Conservation (phyloP, 257 asterid species). For the Fraxinus cuspidata region DNA sequence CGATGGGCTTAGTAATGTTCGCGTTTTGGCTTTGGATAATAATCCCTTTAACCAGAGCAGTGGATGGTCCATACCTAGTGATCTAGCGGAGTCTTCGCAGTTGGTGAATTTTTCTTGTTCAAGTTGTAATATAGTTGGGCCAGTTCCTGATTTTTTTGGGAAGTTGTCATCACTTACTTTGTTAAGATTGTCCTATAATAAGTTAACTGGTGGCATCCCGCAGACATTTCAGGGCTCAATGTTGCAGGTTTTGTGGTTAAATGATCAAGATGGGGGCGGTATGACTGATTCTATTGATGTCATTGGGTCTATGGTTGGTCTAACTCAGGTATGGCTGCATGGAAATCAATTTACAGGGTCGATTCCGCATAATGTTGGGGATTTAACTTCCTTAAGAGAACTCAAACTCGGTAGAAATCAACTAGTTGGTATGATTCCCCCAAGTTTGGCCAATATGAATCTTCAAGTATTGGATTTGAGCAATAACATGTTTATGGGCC, state of each 20-base stretch:
- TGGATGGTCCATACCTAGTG: conserved; percentile 72
- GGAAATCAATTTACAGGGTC: conserved; percentile 69
- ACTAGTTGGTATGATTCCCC: conserved; percentile 67
- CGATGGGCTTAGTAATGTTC: conserved; percentile 52
- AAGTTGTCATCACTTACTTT: conserved; percentile 53
- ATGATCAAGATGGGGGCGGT: conserved; percentile 63
- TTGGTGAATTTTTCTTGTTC: conserved; percentile 73
- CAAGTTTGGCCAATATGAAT: conserved; percentile 52
- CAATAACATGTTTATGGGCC: conserved; percentile 83
- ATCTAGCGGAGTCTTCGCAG: conserved; percentile 55
- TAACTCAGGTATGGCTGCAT: conserved; percentile 61
- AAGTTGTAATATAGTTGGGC: conserved; percentile 62
- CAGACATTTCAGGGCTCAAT: conserved; percentile 51
- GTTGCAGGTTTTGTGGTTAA: conserved; percentile 74
- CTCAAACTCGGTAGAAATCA: conserved; percentile 61
- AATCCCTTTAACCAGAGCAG: conserved; percentile 61
- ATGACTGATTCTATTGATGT: conserved; percentile 60
- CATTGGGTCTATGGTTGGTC: conserved; percentile 56
- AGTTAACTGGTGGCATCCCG: conserved; percentile 55
- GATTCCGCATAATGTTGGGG: conserved; percentile 67
- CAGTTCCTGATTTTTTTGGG: conserved; percentile 70
- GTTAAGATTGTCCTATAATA: conserved; percentile 55
- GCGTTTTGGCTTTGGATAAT: conserved; percentile 66
- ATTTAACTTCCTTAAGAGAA: conserved; percentile 49
- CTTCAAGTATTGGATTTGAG: conserved; percentile 55